Evolutionary conservation across 31 red algal species (phyloP), one percentile per base, ranked within the genome.

Genomic region (Asparagopsis taxiformis): DNA sequence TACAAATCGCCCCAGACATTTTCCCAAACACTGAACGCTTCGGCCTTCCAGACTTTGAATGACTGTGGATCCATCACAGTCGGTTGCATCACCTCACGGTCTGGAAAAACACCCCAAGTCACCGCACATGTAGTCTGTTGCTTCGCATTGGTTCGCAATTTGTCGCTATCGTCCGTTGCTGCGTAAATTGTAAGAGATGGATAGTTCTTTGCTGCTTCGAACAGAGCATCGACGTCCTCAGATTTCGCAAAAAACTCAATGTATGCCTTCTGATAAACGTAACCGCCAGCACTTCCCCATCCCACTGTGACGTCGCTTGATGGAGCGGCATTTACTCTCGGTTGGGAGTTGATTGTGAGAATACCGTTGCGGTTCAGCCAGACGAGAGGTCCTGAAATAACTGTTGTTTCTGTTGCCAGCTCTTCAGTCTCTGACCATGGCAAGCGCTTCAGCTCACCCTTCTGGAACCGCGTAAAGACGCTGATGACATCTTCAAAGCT

Each of bases 221-320:
- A 90, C 37, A 99, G 52, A 10, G 79, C 81, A 31, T 95, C 91
- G 2, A 93, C 79, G 37, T 71, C 65, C 29, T 82, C 74, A 33
- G 67, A 28, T 22, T 82, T 84, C 11, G 87, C 88, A 66, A 99
- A 99, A 65, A 95, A 99, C 43, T 99, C 97, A 13, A 99, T 62
- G 80, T 99, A 99, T 41, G 97, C 97, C 59, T 99, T 99, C 65
- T 99, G 97, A 65, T 99, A 99, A 36, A 99, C 97, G 71, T 91
- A 99, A 26, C 97, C 97, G 55, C 90, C 89, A 49, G 71, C 53
- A 46, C 79, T 88, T 57, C 97, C 97, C 97, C 97, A 99, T 52
- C 97, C 97, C 31, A 99, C 73, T 7, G 81, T 91, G 11, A 87
- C 73, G 76, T 99, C 92, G 11, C 69, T 80, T 34, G 87, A 92